These are phyloP conservation scores for Kurtzmaniella fragi DNA, from an alignment of 805 yeast species.

Conservation along the genomic window DNA sequence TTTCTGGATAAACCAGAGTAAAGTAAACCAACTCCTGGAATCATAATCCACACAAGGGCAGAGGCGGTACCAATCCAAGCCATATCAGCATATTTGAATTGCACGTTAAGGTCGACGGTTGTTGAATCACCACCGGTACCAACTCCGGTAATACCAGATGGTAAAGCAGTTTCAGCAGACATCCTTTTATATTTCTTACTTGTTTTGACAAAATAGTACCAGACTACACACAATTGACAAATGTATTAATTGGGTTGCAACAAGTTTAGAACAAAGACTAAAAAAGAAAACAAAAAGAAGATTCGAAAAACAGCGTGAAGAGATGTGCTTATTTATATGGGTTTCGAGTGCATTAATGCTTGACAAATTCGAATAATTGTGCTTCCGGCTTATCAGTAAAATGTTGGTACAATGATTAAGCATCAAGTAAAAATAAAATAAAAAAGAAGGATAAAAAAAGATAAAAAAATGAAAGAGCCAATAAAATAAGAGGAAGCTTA, in stretches of 20 bases:
- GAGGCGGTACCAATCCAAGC: conserved; percentile 80
- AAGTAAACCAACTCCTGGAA: conserved; percentile 91
- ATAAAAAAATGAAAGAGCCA: no score
- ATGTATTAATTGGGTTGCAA: not conserved
- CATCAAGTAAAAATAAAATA: no score
- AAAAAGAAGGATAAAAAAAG: no score
- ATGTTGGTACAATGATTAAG: no score
- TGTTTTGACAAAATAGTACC: not conserved
- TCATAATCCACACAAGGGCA: conserved; percentile 89
- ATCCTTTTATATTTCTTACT: conserved; percentile 1
- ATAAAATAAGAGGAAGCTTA: no score
- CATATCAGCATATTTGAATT: conserved; percentile 72
- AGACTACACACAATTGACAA: not conserved
- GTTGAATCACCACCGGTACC: conserved; percentile 82
- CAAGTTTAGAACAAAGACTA: not conserved
- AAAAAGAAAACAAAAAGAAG: not conserved
- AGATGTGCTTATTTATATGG: no score
- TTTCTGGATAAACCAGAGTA: conserved; percentile 93
- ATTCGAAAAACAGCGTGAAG: not conserved
- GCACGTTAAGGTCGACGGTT: conserved; percentile 63
- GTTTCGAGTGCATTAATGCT: no score
- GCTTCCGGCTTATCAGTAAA: no score
- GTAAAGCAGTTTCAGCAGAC: conserved; percentile 12
- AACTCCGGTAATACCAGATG: conserved; percentile 45
- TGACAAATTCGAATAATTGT: no score